Conservation (phyloP, 2,329 filamentous ascomycete genomes). For the Diaporthe citri region DNA sequence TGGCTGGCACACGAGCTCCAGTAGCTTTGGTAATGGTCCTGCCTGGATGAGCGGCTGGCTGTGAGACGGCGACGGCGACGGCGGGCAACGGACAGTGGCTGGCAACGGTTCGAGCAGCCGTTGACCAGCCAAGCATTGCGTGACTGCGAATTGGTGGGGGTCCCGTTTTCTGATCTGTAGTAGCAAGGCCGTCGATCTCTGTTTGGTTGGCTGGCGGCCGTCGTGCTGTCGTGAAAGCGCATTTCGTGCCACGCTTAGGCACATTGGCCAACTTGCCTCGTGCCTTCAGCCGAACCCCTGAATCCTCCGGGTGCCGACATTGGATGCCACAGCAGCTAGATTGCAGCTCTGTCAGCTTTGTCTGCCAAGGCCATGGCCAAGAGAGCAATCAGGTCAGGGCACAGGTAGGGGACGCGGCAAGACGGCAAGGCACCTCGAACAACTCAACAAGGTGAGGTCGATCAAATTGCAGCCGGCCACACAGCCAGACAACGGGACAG, state of each 20-base stretch:
- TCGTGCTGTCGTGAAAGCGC: neutral
- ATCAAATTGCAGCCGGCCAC: neutral
- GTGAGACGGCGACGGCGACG: neutral
- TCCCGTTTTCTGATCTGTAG: neutral
- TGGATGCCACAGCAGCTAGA: constrained; percentile 20
- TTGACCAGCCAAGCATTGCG: constrained; percentile 25
- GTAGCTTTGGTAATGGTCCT: neutral
- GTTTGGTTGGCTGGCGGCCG: neutral
- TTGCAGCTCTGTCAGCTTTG: constrained; percentile 25
- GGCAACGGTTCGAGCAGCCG: neutral
- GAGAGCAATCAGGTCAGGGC: neutral
- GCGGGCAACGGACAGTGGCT: neutral
- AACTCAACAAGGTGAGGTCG: neutral
- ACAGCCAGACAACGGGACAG: neutral
- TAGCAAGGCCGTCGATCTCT: constrained; percentile 9
- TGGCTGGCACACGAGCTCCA: neutral
- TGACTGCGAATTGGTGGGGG: neutral
- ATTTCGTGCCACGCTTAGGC: neutral
- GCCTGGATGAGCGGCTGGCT: constrained; percentile 4
- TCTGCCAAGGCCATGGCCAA: constrained; percentile 23
- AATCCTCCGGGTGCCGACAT: constrained; percentile 18
- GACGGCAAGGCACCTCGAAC: neutral
- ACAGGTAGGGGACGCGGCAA: neutral
- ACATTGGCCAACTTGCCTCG: constrained; percentile 1
- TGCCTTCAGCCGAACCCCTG: constrained; percentile 22